Evolutionary conservation across 1,139 yeast species (phyloP).

Genomic region (Blastobotrys serpentis): DNA sequence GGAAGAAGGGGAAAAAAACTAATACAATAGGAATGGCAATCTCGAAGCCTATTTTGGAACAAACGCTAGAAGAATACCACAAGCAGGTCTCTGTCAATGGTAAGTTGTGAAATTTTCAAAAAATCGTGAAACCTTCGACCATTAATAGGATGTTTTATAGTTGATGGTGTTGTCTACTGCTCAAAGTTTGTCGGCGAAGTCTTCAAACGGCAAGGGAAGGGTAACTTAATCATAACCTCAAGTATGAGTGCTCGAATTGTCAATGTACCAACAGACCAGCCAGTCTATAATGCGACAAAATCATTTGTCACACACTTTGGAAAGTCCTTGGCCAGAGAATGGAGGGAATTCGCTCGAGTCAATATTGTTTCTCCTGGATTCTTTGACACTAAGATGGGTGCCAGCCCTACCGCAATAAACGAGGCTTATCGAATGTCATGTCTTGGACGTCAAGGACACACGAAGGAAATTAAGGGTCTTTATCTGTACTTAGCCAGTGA

Average conservation of each 20-base stretch:
- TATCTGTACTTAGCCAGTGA: slow-evolving; percentile 7
- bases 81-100: slow-evolving; percentile 14
- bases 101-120: background rate
- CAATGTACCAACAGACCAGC: slow-evolving; percentile 78
- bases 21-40: slow-evolving; percentile 3
- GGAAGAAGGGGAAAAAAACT: too few species aligned
- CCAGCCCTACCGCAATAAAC: slow-evolving; percentile 1
- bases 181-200: slow-evolving; percentile 55
- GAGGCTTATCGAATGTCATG: slow-evolving; percentile 10
- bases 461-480: slow-evolving; percentile 8
- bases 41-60: slow-evolving; percentile 7
- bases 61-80: slow-evolving; percentile 13
- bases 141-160: too few species aligned
- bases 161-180: slow-evolving; percentile 32
- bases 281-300: slow-evolving; percentile 78
- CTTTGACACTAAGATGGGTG: slow-evolving; percentile 55
- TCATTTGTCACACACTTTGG: slow-evolving; percentile 77
- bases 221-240: slow-evolving; percentile 64
- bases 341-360: slow-evolving; percentile 79
- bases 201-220: slow-evolving; percentile 58
- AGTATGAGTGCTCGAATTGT: slow-evolving; percentile 83
- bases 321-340: slow-evolving; percentile 73
- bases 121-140: too few species aligned
- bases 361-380: slow-evolving; percentile 81
- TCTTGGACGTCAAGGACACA: slow-evolving; percentile 7